Evolutionary conservation across 495 filamentous ascomycete species (phyloP), one percentile per base, ranked within the genome.

Genomic region (Hypomontagnella submonticulosa): DNA sequence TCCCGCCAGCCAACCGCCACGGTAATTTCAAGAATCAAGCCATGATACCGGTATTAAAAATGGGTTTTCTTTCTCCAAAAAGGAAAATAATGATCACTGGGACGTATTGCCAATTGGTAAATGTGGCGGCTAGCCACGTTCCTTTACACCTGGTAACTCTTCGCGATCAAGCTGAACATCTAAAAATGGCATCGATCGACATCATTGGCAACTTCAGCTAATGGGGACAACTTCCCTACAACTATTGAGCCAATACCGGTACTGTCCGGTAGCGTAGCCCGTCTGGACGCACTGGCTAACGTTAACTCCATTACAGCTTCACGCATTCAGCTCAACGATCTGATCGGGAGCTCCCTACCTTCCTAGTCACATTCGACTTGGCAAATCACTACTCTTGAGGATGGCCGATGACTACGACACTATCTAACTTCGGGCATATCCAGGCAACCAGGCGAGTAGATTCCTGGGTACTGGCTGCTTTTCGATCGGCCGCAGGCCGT

Each of bases 141-240:
- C 16, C 40, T 13, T 23, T 40, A 50, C 27, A 42, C 10, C 19
- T 43, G 13, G 23, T 19, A 42, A 36, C 43, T 49, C 37, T 23
- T 34, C n/a, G 20, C 5, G 3, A 43, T 2, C 49, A 15, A 63
- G 53, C 64, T 67, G 64, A 63, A 67, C 13, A 44, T 27, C 51
- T 8, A 12, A 6, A 53, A 51, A 12, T 1, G 20, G 64, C 15
- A 53, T 47, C 47, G 63, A 67, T 67, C 52, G 19, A 53, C 63
- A 41, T 11, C 1, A n/a, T 15, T 43, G n/a, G 36, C 33, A n/a
- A 0, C 30, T 50, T 4, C 4, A 27, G 12, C 50, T 23, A 40
- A 49, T 36, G 52, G 32, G n/a, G 27, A 55, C 55, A 30, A 27
- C n/a, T 40, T 23, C 40, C 15, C 5, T 13, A 7, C 6, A n/a